These are phyloP conservation scores for Fusarium brevicatenulatum DNA, from an alignment of 2,329 filamentous ascomycete genomes.

Conservation along the genomic window DNA sequence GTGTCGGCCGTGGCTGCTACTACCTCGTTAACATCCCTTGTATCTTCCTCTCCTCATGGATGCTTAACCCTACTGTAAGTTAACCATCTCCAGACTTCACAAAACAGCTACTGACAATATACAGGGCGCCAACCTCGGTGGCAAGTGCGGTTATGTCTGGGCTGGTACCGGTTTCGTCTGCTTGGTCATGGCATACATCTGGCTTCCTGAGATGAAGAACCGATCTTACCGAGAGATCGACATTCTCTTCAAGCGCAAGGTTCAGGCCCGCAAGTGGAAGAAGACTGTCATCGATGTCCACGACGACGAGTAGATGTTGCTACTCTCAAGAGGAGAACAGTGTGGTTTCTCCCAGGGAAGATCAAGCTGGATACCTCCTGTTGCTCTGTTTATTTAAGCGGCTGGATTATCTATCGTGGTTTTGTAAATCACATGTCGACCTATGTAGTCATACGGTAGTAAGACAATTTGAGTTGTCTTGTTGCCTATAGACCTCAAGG, in stretches of 20 bases:
- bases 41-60: conserved; percentile 69
- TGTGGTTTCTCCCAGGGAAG: neutral
- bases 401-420: neutral
- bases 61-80: conserved; percentile 66
- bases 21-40: conserved; percentile 73
- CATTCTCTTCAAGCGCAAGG: conserved; percentile 64
- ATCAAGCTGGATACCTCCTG: neutral
- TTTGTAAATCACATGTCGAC: neutral
- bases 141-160: conserved; percentile 70
- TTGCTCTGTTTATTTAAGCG: conserved; percentile 10
- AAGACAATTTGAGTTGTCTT: neutral
- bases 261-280: conserved; percentile 66
- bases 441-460: neutral
- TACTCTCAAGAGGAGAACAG: neutral
- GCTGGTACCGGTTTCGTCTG: conserved; percentile 67
- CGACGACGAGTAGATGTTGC: conserved; percentile 67
- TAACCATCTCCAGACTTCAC: fast-evolving
- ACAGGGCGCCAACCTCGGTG: conserved; percentile 57
- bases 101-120: conserved; percentile 38
- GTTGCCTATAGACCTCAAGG: neutral
- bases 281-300: conserved; percentile 65
- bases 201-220: conserved; percentile 66
- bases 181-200: conserved; percentile 59
- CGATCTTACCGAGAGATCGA: conserved; percentile 71
- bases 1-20: conserved; percentile 71